These are phyloP conservation scores for Pleurotus djamor DNA, from an alignment of 768 basidiomycete species.

Conservation along the genomic window DNA sequence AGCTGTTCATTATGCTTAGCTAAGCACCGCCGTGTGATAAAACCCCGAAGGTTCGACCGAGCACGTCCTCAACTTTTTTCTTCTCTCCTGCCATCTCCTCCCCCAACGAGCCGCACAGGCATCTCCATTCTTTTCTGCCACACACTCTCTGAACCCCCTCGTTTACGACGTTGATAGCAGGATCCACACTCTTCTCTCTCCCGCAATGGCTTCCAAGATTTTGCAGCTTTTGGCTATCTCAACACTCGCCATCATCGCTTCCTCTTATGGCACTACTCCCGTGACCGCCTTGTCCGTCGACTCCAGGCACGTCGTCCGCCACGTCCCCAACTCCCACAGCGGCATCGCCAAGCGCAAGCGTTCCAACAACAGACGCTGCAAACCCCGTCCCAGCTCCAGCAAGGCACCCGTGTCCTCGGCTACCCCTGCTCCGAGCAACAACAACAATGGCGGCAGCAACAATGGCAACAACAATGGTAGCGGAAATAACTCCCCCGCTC, in stretches of 20 bases:
- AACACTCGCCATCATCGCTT: conserved; percentile 54
- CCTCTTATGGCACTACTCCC: conserved; percentile 42
- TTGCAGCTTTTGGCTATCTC: conserved; percentile 59
- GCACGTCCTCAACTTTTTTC: not conserved
- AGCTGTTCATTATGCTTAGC: conserved; percentile 1
- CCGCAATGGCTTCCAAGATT: conserved; percentile 49
- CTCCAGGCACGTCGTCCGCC: conserved; percentile 38
- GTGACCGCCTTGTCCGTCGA: conserved; percentile 54
- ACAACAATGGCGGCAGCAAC: conserved; percentile 7
- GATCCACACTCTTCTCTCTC: not conserved
- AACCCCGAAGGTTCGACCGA: not conserved
- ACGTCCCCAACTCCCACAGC: conserved; percentile 40
- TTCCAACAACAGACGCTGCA: conserved; percentile 52
- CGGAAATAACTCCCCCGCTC: too few species aligned
- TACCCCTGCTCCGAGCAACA: conserved; percentile 12
- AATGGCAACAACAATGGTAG: not conserved
- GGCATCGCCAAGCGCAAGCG: conserved; percentile 52
- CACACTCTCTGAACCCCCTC: conserved; percentile 13
- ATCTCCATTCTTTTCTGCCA: conserved; percentile 9
- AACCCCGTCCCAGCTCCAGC: conserved; percentile 36
- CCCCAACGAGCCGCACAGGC: conserved; percentile 5
- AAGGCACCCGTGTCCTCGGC: conserved; percentile 12
- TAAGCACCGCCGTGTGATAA: conserved; percentile 3
- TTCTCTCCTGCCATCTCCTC: conserved; percentile 8
- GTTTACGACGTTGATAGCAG: conserved; percentile 16